A percentile compares a stretch with the other conserved stretches of the same genome.
Conservation (phyloP, 2,329 filamentous ascomycete genomes). For the Neurospora sp. region DNA sequence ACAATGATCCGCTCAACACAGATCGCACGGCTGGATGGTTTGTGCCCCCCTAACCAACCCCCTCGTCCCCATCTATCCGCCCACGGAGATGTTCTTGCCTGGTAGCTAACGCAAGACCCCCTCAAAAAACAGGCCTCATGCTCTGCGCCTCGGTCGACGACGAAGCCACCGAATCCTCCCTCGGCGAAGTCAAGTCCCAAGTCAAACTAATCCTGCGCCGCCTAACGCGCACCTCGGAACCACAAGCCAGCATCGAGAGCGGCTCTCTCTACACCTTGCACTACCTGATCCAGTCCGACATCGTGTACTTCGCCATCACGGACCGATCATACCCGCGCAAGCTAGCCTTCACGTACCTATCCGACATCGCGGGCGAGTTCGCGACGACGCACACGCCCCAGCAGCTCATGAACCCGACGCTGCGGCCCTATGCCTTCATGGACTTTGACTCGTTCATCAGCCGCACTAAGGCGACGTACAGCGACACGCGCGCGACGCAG, state of each 20-base stretch:
- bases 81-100: neutral
- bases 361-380: slow-evolving; percentile 87
- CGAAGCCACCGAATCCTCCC: slow-evolving; percentile 63
- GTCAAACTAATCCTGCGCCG: slow-evolving; percentile 84
- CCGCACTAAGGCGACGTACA: slow-evolving; percentile 87
- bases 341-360: slow-evolving; percentile 95
- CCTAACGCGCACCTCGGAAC: slow-evolving; percentile 78
- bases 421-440: slow-evolving; percentile 92
- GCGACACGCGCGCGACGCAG: slow-evolving; percentile 80
- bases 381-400: slow-evolving; percentile 66
- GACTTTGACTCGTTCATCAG: slow-evolving; percentile 97
- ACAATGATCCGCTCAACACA: slow-evolving; percentile 85
- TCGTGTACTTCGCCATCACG: slow-evolving; percentile 91
- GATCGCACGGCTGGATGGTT: slow-evolving; percentile 88
- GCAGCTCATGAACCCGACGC: slow-evolving; percentile 63
- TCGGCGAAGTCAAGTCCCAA: slow-evolving; percentile 82
- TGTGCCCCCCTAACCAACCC: slow-evolving; percentile 2
- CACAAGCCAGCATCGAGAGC: slow-evolving; percentile 86
- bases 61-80: slow-evolving; percentile 2
- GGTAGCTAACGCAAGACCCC: neutral
- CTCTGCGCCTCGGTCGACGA: slow-evolving; percentile 93
- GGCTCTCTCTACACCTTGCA: slow-evolving; percentile 69
- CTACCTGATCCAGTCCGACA: slow-evolving; percentile 70
- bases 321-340: slow-evolving; percentile 93
- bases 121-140: slow-evolving; percentile 62